Conservation (phyloP, 805 yeast species). For the Clavispora phyllophila region DNA sequence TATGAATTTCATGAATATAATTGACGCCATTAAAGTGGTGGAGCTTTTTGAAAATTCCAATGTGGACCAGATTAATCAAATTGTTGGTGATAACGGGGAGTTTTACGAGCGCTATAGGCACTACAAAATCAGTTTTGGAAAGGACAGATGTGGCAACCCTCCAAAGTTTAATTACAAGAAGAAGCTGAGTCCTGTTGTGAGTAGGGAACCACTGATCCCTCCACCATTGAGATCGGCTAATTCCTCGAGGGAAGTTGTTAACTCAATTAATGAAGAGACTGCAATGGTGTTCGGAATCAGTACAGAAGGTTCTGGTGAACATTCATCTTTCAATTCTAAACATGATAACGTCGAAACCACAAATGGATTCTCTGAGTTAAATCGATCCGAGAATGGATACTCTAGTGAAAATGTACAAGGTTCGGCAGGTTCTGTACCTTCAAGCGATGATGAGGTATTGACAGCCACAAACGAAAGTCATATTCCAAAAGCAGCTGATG, state of each 20-base stretch:
- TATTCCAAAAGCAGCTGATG: not conserved
- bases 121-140: constrained; percentile 64
- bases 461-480: not conserved
- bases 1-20: constrained; percentile 61
- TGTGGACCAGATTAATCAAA: constrained; percentile 29
- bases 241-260: not conserved
- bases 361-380: not conserved
- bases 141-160: constrained; percentile 77
- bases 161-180: constrained; percentile 49
- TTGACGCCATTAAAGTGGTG: constrained; percentile 59
- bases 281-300: constrained; percentile 43
- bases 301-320: constrained; percentile 10
- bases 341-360: not conserved
- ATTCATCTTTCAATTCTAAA: not conserved
- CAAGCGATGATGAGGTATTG: not conserved
- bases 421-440: not conserved
- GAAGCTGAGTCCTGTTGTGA: constrained; percentile 20
- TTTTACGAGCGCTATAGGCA: constrained; percentile 43
- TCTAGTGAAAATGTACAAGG: not conserved
- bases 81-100: constrained; percentile 30
- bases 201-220: not conserved
- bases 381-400: not conserved
- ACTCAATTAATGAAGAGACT: constrained; percentile 27
- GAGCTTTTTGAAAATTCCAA: constrained; percentile 44
- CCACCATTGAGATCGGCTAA: not conserved